These are phyloP conservation scores for Thielaviopsis populi DNA, from an alignment of 2,329 filamentous ascomycete species.

Conservation along the genomic window DNA sequence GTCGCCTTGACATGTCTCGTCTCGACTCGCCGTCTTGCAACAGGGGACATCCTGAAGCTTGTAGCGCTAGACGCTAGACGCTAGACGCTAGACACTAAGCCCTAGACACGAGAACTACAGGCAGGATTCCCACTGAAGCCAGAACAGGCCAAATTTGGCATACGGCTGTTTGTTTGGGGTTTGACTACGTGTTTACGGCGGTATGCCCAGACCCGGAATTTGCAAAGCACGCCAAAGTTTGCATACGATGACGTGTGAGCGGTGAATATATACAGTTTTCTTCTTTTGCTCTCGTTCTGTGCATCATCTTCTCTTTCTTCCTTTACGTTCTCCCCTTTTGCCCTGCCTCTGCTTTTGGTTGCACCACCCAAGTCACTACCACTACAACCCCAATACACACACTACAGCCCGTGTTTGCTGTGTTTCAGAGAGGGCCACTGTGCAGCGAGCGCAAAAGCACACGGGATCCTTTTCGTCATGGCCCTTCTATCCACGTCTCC, in stretches of 20 bases:
- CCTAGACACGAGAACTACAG: not conserved
- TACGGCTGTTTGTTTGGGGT: not conserved
- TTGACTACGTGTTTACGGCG: not conserved
- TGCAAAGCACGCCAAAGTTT: not conserved
- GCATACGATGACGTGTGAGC: not conserved
- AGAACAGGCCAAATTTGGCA: not conserved
- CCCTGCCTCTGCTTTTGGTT: not conserved
- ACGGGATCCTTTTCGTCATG: not conserved
- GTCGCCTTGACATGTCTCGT: not conserved
- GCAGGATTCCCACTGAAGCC: slow-evolving; percentile 1
- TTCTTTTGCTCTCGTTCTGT: not conserved
- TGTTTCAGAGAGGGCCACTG: not conserved
- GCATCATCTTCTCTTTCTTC: not conserved
- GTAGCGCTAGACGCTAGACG: too few relatives aligned
- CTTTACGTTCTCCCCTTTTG: not conserved
- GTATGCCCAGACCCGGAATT: not conserved
- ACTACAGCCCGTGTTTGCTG: not conserved
- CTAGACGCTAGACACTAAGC: too few relatives aligned
- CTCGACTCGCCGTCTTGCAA: not conserved
- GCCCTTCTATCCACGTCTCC: not conserved
- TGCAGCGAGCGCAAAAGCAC: not conserved
- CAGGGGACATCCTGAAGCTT: not conserved
- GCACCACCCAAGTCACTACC: not conserved
- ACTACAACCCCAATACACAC: not conserved
- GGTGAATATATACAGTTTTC: not conserved